Evolutionary conservation across 1,284 basidiomycete species (phyloP).

Genomic region (Coriolopsis trogii): DNA sequence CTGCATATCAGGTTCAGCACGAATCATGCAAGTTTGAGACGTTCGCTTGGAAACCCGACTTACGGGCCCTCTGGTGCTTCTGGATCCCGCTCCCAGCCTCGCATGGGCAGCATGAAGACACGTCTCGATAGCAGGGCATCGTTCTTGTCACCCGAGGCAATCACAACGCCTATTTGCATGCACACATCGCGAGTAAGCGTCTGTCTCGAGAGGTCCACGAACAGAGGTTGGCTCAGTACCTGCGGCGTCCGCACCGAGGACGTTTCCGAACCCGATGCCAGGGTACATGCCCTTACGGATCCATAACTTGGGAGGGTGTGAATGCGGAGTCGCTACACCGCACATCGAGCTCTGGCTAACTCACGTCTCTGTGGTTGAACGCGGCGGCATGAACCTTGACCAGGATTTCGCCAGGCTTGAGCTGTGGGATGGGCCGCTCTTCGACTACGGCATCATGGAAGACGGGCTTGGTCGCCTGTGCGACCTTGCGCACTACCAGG

Average conservation of each 20-base stretch:
- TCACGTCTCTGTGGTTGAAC: slow-evolving; percentile 83
- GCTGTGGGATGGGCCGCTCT: slow-evolving; percentile 47
- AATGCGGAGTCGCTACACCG: too few species aligned
- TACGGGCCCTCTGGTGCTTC: slow-evolving; percentile 55
- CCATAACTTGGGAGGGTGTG: slow-evolving; percentile 72
- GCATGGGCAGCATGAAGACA: slow-evolving; percentile 76
- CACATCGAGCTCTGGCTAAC: too few species aligned
- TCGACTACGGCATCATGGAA: slow-evolving; percentile 59
- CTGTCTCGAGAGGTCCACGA: neutral
- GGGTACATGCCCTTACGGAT: slow-evolving; percentile 75
- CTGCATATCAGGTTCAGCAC: slow-evolving; percentile 31
- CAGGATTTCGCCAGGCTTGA: slow-evolving; percentile 60
- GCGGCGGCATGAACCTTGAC: slow-evolving; percentile 69
- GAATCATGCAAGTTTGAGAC: neutral
- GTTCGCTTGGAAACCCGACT: slow-evolving; percentile 10
- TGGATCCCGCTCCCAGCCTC: slow-evolving; percentile 73
- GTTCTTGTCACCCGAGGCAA: slow-evolving; percentile 53
- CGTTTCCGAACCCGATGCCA: slow-evolving; percentile 57
- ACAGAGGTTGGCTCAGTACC: slow-evolving; percentile 45
- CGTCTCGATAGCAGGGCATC: slow-evolving; percentile 65
- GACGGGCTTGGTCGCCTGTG: slow-evolving; percentile 34
- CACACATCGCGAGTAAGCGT: neutral
- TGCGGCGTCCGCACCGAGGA: slow-evolving; percentile 76
- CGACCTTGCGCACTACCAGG: slow-evolving; percentile 45
- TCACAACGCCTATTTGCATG: slow-evolving; percentile 54